Evolutionary conservation across 176 grass and related monocot genomes (phyloP), one percentile per base, ranked within the genome.

Genomic region (Poa annua): DNA sequence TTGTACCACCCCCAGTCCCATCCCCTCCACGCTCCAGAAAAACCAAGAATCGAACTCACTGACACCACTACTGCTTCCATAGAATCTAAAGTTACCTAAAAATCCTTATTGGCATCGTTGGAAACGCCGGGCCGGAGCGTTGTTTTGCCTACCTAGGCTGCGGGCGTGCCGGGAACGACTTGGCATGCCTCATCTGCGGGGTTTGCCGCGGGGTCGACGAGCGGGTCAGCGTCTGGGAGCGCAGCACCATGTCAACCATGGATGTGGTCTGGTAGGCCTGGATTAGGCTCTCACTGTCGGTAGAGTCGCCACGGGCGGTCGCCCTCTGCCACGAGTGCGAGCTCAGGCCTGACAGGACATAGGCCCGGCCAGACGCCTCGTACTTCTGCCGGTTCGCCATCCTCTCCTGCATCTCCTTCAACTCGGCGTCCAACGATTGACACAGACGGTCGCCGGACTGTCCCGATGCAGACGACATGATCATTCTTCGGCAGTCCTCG

Each of bases 251-350:
- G 76, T 94, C 94, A 0, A 85, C 90, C 94, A 97, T 97, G 22
- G 94, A 94, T 24, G 88, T 74, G 5, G 94, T 97, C 82, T 97
- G 95, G 75, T 97, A 97, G 0, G 94, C 66, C 77, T 94, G 92
- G 76, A 91, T 25, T 14, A 94, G 72, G 74, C 88, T 97, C n/a
- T 77, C 80, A 1, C 95, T 94, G 50, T 93, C 84, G 0, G 88
- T 92, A 3, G 86, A 93, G 66, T 94, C 84, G 1, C 94, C 94
- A 0, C 92, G 94, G 2, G 87, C 81, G 0, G 94, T 97, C 77
- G 94, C 94, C 53, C 94, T 74, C 44, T 97, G 94, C 89, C 94
- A 97, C 11, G 90, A 94, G 74, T 97, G 94, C 2, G 94, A 97
- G 81, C 94, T 97, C 75, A 97, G 72, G 34, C 94, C 92, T 0